Conservation (phyloP, 176 grass and related monocot genomes). For the Musa troglodytarum region DNA sequence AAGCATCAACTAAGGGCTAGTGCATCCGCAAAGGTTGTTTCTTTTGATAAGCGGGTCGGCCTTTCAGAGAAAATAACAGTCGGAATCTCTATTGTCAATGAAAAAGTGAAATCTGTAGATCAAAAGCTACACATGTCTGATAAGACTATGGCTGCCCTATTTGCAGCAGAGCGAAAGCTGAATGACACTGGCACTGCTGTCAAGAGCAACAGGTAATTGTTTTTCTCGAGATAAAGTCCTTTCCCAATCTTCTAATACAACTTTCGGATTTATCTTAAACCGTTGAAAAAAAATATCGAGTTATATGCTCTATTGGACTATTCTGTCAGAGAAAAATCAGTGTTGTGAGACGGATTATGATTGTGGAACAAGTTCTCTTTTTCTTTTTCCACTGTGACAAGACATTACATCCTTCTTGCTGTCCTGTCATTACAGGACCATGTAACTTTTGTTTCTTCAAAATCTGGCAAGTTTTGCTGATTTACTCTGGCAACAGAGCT, state of each 20-base stretch:
- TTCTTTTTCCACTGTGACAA: neutral
- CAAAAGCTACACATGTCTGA: conserved; percentile 87
- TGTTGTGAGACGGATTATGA: too few relatives aligned
- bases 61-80: conserved; percentile 81
- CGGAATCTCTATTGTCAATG: conserved; percentile 86
- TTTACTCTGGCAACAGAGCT: neutral
- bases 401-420: neutral
- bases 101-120: conserved; percentile 90
- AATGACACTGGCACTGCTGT: conserved; percentile 93
- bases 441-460: neutral
- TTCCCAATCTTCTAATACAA: neutral
- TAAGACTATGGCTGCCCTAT: conserved; percentile 80
- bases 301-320: neutral
- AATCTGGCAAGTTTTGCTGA: neutral
- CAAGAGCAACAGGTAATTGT: conserved; percentile 43
- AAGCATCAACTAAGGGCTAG: conserved; percentile 63
- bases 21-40: conserved; percentile 74
- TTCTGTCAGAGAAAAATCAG: neutral
- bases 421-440: neutral
- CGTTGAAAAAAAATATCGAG: neutral
- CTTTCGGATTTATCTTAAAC: neutral
- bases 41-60: conserved; percentile 79
- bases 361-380: neutral
- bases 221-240: neutral
- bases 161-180: conserved; percentile 74